Percentiles rank a stretch among this genome's conserved stretches.
Conservation (phyloP, 306 rosid species). For the Malus sieversii region DNA sequence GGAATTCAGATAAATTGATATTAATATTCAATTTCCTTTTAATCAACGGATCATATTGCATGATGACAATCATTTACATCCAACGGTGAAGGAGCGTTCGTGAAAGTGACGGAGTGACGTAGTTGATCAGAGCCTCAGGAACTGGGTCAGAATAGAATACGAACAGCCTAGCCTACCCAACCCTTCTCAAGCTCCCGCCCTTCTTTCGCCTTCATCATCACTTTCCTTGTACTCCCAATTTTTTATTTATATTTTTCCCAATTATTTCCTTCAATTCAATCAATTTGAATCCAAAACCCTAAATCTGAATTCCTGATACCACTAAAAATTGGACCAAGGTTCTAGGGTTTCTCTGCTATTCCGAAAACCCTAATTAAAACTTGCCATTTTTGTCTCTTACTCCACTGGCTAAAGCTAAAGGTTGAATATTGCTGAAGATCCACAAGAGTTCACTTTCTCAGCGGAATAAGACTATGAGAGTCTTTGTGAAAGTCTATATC, state of each 20-base stretch:
- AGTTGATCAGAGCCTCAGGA: constrained; percentile 5
- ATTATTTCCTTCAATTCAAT: background rate
- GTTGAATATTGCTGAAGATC: constrained; percentile 13
- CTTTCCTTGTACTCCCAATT: background rate
- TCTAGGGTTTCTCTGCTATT: constrained; percentile 24
- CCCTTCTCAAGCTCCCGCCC: constrained; percentile 21
- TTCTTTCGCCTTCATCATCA: constrained; percentile 3
- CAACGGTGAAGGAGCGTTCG: background rate
- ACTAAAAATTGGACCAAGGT: background rate
- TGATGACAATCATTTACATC: background rate
- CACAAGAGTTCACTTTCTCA: background rate
- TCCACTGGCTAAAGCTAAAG: constrained; percentile 5
- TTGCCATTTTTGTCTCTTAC: background rate
- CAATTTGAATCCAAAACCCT: background rate
- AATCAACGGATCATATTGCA: background rate
- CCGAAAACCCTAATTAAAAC: constrained; percentile 19
- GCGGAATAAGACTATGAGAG: background rate
- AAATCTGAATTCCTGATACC: background rate
- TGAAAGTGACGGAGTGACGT: background rate
- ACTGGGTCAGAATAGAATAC: constrained; percentile 22
- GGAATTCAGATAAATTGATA: background rate
- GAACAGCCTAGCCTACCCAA: constrained; percentile 24
- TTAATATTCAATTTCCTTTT: background rate
- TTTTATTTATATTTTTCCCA: background rate
- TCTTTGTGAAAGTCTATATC: background rate